Conservation (phyloP, 495 filamentous ascomycete genomes). For the Aspergillus conjunctus region DNA sequence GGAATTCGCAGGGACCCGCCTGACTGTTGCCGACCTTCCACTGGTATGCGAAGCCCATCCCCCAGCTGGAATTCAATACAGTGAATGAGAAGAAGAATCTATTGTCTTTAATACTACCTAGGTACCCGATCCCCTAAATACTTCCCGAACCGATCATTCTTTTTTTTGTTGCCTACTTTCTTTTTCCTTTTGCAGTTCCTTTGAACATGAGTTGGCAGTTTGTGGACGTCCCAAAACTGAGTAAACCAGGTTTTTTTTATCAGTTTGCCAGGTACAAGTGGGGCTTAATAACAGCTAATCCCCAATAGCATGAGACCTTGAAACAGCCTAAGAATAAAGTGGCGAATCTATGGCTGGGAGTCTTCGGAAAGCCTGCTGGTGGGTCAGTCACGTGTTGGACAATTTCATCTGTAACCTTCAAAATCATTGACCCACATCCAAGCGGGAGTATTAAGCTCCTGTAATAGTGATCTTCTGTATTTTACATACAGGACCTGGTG, state of each 20-base stretch:
- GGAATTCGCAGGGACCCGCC: slow-evolving; percentile 22
- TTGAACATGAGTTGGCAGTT: not conserved
- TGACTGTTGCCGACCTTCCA: slow-evolving; percentile 11
- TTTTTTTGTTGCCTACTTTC: not conserved
- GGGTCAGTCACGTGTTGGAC: slow-evolving; percentile 14
- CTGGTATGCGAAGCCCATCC: slow-evolving; percentile 18
- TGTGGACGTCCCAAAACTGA: not conserved
- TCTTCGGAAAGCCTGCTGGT: not conserved
- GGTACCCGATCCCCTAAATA: too few relatives aligned
- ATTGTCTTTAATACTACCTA: too few relatives aligned
- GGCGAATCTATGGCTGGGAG: slow-evolving; percentile 16
- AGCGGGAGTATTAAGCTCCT: slow-evolving; percentile 12
- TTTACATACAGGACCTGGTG: slow-evolving; percentile 17
- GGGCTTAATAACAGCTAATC: slow-evolving; percentile 8
- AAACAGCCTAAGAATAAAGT: slow-evolving; percentile 25
- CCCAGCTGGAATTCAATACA: slow-evolving; percentile 9
- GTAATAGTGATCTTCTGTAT: slow-evolving; percentile 7
- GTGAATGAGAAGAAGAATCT: not conserved
- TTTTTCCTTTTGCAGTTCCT: not conserved
- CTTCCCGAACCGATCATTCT: not conserved
- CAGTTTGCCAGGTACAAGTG: slow-evolving; percentile 22
- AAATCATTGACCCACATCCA: not conserved
- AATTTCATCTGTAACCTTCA: slow-evolving; percentile 6
- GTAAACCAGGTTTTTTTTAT: slow-evolving; percentile 16
- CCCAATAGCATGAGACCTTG: slow-evolving; percentile 8